phyloP scores from a whole-genome alignment of 129 eudicot genomes.

The Centella asiatica region DNA sequence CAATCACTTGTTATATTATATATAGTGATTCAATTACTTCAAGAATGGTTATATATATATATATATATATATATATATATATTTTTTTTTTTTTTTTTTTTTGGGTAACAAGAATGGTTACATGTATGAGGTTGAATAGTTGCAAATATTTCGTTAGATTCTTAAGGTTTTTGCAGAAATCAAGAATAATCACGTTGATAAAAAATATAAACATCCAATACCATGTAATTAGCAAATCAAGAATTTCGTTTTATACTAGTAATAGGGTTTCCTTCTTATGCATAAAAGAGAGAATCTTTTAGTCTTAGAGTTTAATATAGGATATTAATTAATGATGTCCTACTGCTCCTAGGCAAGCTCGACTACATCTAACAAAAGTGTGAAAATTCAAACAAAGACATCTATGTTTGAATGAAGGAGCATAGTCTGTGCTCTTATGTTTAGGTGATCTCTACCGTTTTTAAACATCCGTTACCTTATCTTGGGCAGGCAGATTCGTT shows the following conservation, averaged over 20 bases:
- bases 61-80: too few relatives aligned
- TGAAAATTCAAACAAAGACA: neutral
- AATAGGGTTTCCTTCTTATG: too few relatives aligned
- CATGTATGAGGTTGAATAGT: neutral
- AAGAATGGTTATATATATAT: too few relatives aligned
- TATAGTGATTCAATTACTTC: too few relatives aligned
- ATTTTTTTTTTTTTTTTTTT: too few relatives aligned
- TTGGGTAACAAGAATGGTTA: too few relatives aligned
- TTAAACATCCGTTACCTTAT: conserved; percentile 12
- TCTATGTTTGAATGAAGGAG: neutral
- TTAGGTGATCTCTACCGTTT: neutral
- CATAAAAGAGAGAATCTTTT: too few relatives aligned
- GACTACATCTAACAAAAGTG: neutral
- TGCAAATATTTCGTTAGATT: neutral
- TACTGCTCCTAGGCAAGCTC: neutral
- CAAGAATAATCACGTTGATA: neutral
- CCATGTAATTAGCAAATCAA: too few relatives aligned
- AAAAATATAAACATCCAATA: neutral
- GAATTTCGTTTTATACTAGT: neutral
- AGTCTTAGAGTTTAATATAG: neutral
- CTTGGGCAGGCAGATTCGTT: conserved; percentile 55
- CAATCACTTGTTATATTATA: too few relatives aligned
- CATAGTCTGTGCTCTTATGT: neutral
- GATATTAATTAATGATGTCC: neutral
- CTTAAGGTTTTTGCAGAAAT: neutral